Base-by-base conservation (phyloP, 139 green algal genomes). In the Chlorella sp. region DNA sequence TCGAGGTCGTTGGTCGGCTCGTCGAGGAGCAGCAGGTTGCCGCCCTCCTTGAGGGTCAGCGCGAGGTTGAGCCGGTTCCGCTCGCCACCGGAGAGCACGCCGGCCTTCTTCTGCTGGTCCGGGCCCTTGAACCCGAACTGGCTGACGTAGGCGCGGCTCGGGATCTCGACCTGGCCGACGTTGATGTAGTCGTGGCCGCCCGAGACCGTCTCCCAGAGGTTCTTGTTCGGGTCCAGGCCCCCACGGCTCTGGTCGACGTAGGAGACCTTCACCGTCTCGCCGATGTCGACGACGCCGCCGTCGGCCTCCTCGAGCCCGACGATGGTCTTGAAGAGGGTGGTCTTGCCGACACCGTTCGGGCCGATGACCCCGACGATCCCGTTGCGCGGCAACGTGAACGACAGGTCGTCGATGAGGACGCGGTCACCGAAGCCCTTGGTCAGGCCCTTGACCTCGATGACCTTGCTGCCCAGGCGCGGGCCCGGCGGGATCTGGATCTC, bases 241-340 rank as follows among this genome's bases (percentile, higher is more conserved):
- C 93, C 90, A 30, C 90, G 76, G 63, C 73, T 87, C 79, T 96
- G 89, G 75, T 94, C 87, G n/a, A 95, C 90, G 34, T 92, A 91
- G 75, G 93, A 95, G 31, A 88, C 83, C 70, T 87, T 70, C 49
- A 97, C 89, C 17, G 88, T 94, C 5, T 94, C 85, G 0, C 90
- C 88, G 10, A 93, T 50, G 2, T 42, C 49, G 20, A 89, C 24
- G 1, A 68, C 31, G 26, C 85, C 3, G 49, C 65, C 65, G 42
- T 91, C 85, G 2, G 85, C 82, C 67, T 73, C 29, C 49, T 93
- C 85, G 76, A 85, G 65, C 1, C 88, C 83, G 76, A 89, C 87
- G 60, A 97, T 92, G 79, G 97, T 93, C 0, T 77, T 69, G 84
- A 97, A 94, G 34, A 95, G 76, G 5, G 91, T 95, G 10, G 86